Conservation (phyloP, 805 yeast species). For the Isabelozyma heimii region DNA sequence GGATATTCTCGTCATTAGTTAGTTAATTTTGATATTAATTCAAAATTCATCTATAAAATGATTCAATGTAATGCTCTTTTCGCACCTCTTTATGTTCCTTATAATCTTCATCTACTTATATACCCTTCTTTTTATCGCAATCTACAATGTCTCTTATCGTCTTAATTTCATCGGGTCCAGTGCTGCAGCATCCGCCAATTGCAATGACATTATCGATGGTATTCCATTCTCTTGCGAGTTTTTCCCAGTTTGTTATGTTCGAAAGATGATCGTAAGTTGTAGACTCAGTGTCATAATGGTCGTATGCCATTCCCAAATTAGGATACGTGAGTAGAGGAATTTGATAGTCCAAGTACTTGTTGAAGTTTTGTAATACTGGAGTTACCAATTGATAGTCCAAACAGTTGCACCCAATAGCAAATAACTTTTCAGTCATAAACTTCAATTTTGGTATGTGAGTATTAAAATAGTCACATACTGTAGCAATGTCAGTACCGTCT, state of each 20-base stretch:
- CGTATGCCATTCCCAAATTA: conserved; percentile 70
- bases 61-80: no score
- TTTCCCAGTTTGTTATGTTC: conserved; percentile 31
- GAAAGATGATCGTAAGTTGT: conserved; percentile 10
- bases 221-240: conserved; percentile 39
- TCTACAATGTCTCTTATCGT: background rate
- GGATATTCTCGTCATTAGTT: no score
- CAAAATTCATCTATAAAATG: no score
- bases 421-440: conserved; percentile 20
- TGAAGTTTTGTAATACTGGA: conserved; percentile 36
- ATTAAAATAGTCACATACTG: conserved; percentile 17
- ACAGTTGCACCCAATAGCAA: conserved; percentile 71
- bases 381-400: conserved; percentile 45
- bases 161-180: conserved; percentile 48
- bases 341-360: conserved; percentile 7
- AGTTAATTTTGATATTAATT: no score
- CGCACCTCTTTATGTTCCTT: no score
- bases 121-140: no score
- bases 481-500: conserved; percentile 29
- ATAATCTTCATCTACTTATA: no score
- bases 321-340: conserved; percentile 62
- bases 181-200: conserved; percentile 77
- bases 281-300: conserved; percentile 26
- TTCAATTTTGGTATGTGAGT: conserved; percentile 3
- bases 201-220: conserved; percentile 37